Percentiles rank a stretch among this genome's conserved stretches.
These are phyloP conservation scores for Aspergillus aculeatus DNA, from an alignment of 2,329 filamentous ascomycete species.

Conservation along the genomic window DNA sequence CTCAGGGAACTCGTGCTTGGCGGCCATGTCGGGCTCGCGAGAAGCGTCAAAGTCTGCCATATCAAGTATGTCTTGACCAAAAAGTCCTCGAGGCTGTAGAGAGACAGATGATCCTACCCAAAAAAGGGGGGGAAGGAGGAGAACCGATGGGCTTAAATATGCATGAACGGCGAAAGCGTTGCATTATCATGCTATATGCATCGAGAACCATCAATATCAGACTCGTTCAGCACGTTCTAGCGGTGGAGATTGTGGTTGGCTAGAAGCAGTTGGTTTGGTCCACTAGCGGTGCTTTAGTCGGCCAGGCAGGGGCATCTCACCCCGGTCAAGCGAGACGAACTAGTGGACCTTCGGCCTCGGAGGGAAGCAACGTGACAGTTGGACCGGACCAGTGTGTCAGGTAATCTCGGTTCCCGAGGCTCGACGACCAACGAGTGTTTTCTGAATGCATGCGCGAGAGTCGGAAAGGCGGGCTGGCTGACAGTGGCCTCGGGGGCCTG, in stretches of 20 bases:
- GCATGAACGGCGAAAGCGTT: neutral
- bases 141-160: neutral
- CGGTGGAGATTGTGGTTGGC: neutral
- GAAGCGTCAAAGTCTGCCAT: conserved; percentile 5
- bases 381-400: neutral
- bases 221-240: neutral
- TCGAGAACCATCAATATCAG: neutral
- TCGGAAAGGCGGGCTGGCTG: too few relatives aligned
- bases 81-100: neutral
- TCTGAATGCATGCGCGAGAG: too few relatives aligned
- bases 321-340: neutral
- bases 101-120: neutral
- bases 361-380: neutral
- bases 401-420: too few relatives aligned
- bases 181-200: neutral
- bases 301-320: neutral
- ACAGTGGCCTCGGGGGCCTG: too few relatives aligned
- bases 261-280: neutral
- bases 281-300: neutral
- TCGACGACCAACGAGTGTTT: too few relatives aligned
- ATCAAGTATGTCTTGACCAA: neutral
- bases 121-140: neutral
- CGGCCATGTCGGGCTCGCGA: conserved; percentile 1
- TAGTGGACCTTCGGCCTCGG: neutral
- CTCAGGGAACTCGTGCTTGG: conserved; percentile 1